Conservation (phyloP, 306 rosid genomes). For the Pterocarpus santalinus region DNA sequence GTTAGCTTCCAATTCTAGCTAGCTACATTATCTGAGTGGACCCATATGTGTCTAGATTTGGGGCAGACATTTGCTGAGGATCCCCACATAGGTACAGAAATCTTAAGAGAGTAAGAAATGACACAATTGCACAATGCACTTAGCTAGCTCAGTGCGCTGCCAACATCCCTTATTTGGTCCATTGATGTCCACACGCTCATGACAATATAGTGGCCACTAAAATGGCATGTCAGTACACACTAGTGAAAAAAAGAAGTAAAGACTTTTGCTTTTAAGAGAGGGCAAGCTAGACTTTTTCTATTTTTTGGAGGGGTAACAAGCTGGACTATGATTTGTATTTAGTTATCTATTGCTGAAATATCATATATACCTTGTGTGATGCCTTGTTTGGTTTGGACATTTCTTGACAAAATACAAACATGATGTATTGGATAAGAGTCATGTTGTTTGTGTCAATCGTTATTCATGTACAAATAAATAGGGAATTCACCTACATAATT, state of each 20-base stretch:
- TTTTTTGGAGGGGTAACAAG: not conserved
- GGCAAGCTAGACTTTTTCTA: conserved; percentile 4
- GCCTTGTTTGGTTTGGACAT: conserved; percentile 34
- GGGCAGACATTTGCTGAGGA: conserved; percentile 52
- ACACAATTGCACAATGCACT: conserved; percentile 40
- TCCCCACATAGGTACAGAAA: conserved; percentile 55
- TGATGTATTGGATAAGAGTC: not conserved
- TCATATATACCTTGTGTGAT: not conserved
- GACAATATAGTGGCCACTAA: conserved; percentile 53
- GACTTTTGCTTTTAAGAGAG: conserved; percentile 42
- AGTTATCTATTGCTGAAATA: conserved; percentile 27
- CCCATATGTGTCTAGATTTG: conserved; percentile 54
- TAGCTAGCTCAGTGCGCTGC: conserved; percentile 40
- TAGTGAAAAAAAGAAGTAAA: not conserved
- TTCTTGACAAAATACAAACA: conserved; percentile 28
- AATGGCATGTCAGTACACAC: conserved; percentile 32
- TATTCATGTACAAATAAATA: no score
- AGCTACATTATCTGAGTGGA: conserved; percentile 45
- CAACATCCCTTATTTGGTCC: conserved; percentile 51
- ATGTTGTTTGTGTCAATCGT: no score
- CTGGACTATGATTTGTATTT: conserved; percentile 7
- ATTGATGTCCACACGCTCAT: conserved; percentile 44
- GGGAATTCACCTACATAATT: no score
- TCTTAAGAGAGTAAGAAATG: conserved; percentile 49
- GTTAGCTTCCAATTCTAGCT: conserved; percentile 55